Conservation (phyloP, 768 basidiomycete genomes). For the Lactarius sp. region DNA sequence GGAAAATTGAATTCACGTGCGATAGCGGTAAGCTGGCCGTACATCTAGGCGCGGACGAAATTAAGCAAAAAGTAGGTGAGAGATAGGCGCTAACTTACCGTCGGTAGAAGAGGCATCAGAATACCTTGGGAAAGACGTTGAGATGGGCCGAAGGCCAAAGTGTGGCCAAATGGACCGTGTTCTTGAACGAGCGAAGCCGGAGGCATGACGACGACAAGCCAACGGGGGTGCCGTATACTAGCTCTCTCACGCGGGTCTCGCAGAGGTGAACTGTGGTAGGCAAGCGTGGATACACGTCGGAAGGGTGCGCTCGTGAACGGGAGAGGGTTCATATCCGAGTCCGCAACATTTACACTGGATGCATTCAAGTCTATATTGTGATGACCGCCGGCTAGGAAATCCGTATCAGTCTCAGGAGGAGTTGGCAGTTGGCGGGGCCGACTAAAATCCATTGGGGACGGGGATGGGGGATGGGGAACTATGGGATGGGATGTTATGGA, state of each 20-base stretch:
- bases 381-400: constrained; percentile 14
- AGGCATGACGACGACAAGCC: constrained; percentile 64
- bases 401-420: constrained; percentile 40
- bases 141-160: constrained; percentile 52
- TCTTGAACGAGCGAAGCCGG: constrained; percentile 54
- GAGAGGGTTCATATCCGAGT: constrained; percentile 1
- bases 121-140: constrained; percentile 63
- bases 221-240: constrained; percentile 38
- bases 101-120: constrained; percentile 70
- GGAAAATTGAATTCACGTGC: constrained; percentile 81
- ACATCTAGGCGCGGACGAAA: constrained; percentile 46
- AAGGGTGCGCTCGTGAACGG: constrained; percentile 29
- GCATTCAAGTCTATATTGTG: constrained; percentile 6
- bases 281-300: constrained; percentile 46
- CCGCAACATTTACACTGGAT: background rate
- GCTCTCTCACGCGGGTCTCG: constrained; percentile 43
- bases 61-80: constrained; percentile 6
- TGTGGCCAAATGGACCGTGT: constrained; percentile 54
- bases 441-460: constrained; percentile 38
- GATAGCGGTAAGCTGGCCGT: constrained; percentile 70
- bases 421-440: constrained; percentile 30
- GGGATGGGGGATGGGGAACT: constrained; percentile 34
- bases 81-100: constrained; percentile 40
- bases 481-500: background rate
- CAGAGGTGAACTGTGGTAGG: constrained; percentile 45